A percentile compares a stretch with the other conserved stretches of the same genome.
Evolutionary conservation across 2,329 filamentous ascomycete genomes (phyloP).

Genomic region (Nothophaeocryptopus gaeumannii): DNA sequence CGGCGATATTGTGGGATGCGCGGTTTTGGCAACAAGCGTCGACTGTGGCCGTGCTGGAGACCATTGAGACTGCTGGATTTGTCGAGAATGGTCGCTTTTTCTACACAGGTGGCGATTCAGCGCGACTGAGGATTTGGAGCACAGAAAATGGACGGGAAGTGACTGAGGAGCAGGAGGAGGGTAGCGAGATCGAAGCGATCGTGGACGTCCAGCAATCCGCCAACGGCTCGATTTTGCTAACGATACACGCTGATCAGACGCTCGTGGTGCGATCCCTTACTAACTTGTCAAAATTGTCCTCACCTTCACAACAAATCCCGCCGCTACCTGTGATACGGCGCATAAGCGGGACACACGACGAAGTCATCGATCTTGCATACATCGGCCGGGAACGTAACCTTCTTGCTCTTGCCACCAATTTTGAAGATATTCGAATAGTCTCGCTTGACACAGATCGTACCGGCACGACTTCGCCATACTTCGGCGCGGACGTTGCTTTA

Average conservation of each 20-base stretch:
- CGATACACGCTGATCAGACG: conserved; percentile 86
- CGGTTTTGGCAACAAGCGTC: conserved; percentile 78
- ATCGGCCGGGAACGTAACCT: conserved; percentile 76
- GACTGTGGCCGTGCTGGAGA: conserved; percentile 80
- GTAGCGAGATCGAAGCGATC: conserved; percentile 63
- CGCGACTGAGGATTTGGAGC: conserved; percentile 79
- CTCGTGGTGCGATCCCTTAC: conserved; percentile 67
- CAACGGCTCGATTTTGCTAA: conserved; percentile 68
- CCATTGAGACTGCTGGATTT: conserved; percentile 81
- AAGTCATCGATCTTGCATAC: conserved; percentile 92
- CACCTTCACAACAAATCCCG: conserved; percentile 15
- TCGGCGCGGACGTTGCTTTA: conserved; percentile 83
- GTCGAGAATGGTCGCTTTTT: conserved; percentile 67
- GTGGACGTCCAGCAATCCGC: conserved; percentile 67
- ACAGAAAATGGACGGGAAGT: conserved; percentile 73
- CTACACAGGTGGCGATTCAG: conserved; percentile 82
- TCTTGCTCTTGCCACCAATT: conserved; percentile 89
- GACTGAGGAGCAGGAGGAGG: conserved; percentile 66
- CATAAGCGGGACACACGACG: conserved; percentile 94
- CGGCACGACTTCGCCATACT: conserved; percentile 52
- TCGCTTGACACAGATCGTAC: conserved; percentile 53
- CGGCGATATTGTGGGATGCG: conserved; percentile 86
- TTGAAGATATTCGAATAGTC: conserved; percentile 85
- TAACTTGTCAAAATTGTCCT: conserved; percentile 35
- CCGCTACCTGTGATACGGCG: conserved; percentile 64